Base-by-base conservation (phyloP, 352 stramenopile species). In the Globisporangium recalcitrans region DNA sequence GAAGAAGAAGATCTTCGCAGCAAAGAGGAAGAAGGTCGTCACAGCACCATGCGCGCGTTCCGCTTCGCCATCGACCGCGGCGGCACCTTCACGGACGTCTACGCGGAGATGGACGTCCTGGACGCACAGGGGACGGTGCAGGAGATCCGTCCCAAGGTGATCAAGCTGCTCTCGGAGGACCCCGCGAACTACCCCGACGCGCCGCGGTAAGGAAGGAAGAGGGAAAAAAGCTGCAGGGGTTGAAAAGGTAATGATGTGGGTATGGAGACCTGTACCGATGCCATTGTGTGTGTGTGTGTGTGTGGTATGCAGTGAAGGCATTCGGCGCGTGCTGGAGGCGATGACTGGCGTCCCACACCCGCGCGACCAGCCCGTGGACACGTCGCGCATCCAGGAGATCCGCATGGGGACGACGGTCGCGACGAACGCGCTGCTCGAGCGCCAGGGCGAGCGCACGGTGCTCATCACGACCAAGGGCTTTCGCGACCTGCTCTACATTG, bases 61-160 rank as follows among this genome's bases (percentile, higher is more conserved):
- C 91, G 95, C 71, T 98, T 99, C 69, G 85, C 91, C 52, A 99
- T 99, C 67, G 97, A 99, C 74, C 93, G 96, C 62, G 93, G 97
- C 61, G 90, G 95, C 29, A 99, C 97, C 36, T 99, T 99, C 78
- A 99, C 96, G 22, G 97, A 99, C 71, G 84, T 99, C n/a, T 97
- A 98, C 65, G 96, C 92, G 29, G 90, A 94, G 74, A 90, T 98
- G 63, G 88, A 96, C 61, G 82, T 91, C 27, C 54, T 87, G 22
- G 79, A 96, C 69, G 69, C 67, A 10, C 36, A 70, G 27, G 75
- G 80, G 21, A 21, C 60, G 36, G 71, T 89, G 36, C 67, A 75
- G 47, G 67, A 78, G 42, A 75, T 91, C 57, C 65, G 70, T 10
- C 72, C 82, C 24, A 86, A 84, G 36, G 95, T 99, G 21, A 95